phyloP scores from a whole-genome alignment of 2,329 filamentous ascomycete genomes.

The Fusarium transvaalense region DNA sequence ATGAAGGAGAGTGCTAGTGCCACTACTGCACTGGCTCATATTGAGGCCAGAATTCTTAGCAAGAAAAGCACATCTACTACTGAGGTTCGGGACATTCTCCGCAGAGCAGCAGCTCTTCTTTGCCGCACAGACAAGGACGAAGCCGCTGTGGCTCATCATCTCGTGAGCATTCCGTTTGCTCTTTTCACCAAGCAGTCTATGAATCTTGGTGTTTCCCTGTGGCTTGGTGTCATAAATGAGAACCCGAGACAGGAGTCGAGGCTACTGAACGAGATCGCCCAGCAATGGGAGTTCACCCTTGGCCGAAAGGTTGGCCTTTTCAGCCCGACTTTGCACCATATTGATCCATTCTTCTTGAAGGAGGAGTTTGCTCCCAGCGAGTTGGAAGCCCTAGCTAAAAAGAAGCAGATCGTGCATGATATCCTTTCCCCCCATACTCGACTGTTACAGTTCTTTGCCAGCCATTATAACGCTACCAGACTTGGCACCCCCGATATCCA shows the following conservation, averaged over 20 bases:
- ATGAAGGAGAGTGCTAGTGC: slow-evolving; percentile 69
- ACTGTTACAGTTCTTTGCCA: slow-evolving; percentile 88
- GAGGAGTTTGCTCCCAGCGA: slow-evolving; percentile 95
- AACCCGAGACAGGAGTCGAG: slow-evolving; percentile 89
- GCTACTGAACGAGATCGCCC: slow-evolving; percentile 86
- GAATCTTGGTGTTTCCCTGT: slow-evolving; percentile 93
- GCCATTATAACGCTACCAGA: slow-evolving; percentile 94
- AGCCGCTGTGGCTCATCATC: slow-evolving; percentile 82
- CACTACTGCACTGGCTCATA: slow-evolving; percentile 75
- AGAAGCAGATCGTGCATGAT: slow-evolving; percentile 84
- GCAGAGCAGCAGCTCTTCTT: slow-evolving; percentile 86
- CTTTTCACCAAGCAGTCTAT: slow-evolving; percentile 96
- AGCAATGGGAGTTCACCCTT: slow-evolving; percentile 91
- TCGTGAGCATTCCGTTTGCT: slow-evolving; percentile 92
- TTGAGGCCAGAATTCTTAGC: slow-evolving; percentile 77
- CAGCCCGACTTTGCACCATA: slow-evolving; percentile 76
- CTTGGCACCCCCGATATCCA: slow-evolving; percentile 86
- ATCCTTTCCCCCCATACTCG: slow-evolving; percentile 88
- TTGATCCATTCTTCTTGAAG: slow-evolving; percentile 90
- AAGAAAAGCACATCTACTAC: slow-evolving; percentile 77
- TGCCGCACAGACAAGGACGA: slow-evolving; percentile 83
- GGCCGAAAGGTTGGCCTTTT: slow-evolving; percentile 85
- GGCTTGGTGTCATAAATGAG: slow-evolving; percentile 97
- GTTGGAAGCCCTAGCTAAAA: slow-evolving; percentile 77
- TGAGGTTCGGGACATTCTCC: slow-evolving; percentile 84